Evolutionary conservation across 495 filamentous ascomycete species (phyloP).

Genomic region (Penicillium maclennaniae): DNA sequence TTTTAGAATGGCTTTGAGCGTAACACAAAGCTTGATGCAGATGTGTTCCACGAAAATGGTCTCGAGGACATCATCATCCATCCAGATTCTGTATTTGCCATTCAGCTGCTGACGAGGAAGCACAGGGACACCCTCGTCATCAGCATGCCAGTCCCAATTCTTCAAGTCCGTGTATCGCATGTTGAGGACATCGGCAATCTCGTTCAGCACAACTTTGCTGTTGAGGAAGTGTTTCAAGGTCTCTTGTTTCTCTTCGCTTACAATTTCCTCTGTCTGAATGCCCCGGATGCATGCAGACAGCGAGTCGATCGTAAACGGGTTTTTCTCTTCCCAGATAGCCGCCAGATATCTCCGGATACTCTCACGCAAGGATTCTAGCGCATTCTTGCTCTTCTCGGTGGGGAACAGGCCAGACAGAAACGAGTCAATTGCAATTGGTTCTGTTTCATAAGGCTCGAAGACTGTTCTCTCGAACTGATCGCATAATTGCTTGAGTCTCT

Average conservation of each 20-base stretch:
- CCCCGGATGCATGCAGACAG: constrained; percentile 44
- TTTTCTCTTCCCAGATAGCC: constrained; percentile 17
- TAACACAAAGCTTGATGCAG: constrained; percentile 50
- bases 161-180: constrained; percentile 52
- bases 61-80: constrained; percentile 59
- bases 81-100: constrained; percentile 51
- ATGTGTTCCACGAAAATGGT: constrained; percentile 61
- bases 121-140: constrained; percentile 41
- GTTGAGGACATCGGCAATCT: constrained; percentile 59
- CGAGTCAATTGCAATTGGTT: constrained; percentile 34
- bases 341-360: too few relatives aligned
- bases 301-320: constrained; percentile 32
- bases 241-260: constrained; percentile 51
- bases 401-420: constrained; percentile 48
- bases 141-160: constrained; percentile 53
- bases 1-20: constrained; percentile 45
- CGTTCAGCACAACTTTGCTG: constrained; percentile 46
- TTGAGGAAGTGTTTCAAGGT: constrained; percentile 50
- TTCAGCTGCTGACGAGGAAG: constrained; percentile 50
- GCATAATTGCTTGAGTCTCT: constrained; percentile 21
- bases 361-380: constrained; percentile 10
- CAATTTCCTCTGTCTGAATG: constrained; percentile 48
- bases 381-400: constrained; percentile 20
- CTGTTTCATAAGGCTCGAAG: constrained; percentile 45
- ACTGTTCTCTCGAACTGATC: constrained; percentile 50